Percentiles rank a stretch among this genome's conserved stretches.
Evolutionary conservation across 352 stramenopile genomes (phyloP).

Genomic region (Globisporangium okanoganense): DNA sequence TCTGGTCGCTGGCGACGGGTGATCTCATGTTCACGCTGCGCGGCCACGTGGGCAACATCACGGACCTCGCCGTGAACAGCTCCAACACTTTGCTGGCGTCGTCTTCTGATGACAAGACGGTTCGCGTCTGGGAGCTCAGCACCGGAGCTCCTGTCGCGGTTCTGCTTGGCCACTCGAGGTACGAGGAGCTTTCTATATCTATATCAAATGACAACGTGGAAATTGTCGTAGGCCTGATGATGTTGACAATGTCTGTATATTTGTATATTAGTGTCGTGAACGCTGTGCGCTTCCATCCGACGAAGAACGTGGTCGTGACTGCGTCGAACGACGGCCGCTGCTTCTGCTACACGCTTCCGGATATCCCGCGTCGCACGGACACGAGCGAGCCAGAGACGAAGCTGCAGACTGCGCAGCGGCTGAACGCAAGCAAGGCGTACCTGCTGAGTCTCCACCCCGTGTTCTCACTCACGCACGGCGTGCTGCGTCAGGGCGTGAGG

Average conservation of each 20-base stretch:
- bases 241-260: not conserved
- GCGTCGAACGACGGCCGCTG: constrained; percentile 90
- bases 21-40: constrained; percentile 80
- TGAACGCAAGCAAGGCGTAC: constrained; percentile 69
- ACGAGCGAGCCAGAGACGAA: constrained; percentile 45
- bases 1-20: constrained; percentile 92
- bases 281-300: constrained; percentile 84
- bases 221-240: not conserved
- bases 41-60: constrained; percentile 88
- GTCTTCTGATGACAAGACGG: constrained; percentile 87
- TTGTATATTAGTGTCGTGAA: constrained; percentile 58
- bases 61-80: constrained; percentile 84
- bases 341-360: constrained; percentile 88
- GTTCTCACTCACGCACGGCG: constrained; percentile 67
- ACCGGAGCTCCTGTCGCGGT: constrained; percentile 83
- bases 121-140: constrained; percentile 85
- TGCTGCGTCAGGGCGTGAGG: constrained; percentile 38
- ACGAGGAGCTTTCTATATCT: constrained; percentile 32
- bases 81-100: constrained; percentile 80
- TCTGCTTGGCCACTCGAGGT: constrained; percentile 81
- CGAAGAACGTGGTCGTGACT: constrained; percentile 86
- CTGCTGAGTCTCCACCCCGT: constrained; percentile 77
- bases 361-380: constrained; percentile 41
- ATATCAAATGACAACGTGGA: not conserved
- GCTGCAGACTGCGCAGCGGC: constrained; percentile 71